These are phyloP conservation scores for Penicillium lividum DNA, from an alignment of 495 filamentous ascomycete species.

Conservation along the genomic window DNA sequence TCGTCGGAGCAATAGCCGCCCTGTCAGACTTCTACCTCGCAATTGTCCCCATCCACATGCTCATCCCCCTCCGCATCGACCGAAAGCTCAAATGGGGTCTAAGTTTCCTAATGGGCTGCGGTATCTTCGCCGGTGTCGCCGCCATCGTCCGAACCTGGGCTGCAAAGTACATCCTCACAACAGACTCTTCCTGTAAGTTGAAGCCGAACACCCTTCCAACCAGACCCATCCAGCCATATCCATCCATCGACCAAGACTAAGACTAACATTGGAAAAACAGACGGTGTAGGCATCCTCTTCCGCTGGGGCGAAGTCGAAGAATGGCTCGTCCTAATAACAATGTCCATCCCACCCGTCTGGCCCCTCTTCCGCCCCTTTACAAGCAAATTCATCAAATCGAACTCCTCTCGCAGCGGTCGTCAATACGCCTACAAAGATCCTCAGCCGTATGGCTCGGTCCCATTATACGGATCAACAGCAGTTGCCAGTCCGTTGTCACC, in stretches of 20 bases:
- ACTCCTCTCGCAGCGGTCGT: conserved; percentile 13
- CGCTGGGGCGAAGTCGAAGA: conserved; percentile 31
- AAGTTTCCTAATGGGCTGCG: conserved; percentile 30
- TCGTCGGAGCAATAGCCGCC: conserved; percentile 26
- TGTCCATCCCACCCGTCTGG: conserved; percentile 33
- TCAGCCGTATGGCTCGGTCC: conserved; percentile 7
- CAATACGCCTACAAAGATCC: conserved; percentile 12
- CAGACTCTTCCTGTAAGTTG: conserved; percentile 27
- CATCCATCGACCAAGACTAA: neutral
- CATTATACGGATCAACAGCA: conserved; percentile 10
- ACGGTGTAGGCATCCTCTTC: conserved; percentile 26
- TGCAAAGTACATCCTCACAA: conserved; percentile 25
- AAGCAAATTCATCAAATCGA: conserved; percentile 26
- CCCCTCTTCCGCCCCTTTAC: conserved; percentile 30
- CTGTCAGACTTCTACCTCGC: conserved; percentile 30
- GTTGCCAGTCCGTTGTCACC: conserved; percentile 16
- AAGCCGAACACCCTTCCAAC: no score
- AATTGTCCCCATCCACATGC: conserved; percentile 27
- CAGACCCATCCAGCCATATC: neutral
- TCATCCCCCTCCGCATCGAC: conserved; percentile 25
- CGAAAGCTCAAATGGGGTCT: conserved; percentile 32
- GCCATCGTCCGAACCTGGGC: conserved; percentile 31
- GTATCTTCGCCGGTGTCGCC: conserved; percentile 28
- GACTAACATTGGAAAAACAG: conserved; percentile 12
- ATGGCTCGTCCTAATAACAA: conserved; percentile 31